Percentiles rank a stretch among this genome's conserved stretches.
These are phyloP conservation scores for Lineolata rhizophorae DNA, from an alignment of 495 filamentous ascomycete genomes.

Conservation along the genomic window DNA sequence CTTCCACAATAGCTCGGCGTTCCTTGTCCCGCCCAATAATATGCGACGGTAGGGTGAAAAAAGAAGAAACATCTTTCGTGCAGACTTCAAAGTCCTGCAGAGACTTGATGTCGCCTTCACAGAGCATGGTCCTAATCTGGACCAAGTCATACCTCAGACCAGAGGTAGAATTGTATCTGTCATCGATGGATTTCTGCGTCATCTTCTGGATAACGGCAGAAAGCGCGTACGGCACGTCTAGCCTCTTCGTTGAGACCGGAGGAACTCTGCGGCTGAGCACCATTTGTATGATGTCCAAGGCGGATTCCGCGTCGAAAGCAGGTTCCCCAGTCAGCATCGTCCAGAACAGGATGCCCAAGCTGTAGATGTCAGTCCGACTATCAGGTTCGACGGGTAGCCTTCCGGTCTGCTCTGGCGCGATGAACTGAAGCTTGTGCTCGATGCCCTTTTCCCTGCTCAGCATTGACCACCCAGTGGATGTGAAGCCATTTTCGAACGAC, in stretches of 20 bases:
- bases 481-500: constrained; percentile 73
- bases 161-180: constrained; percentile 66
- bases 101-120: constrained; percentile 46
- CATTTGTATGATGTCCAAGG: constrained; percentile 72
- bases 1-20: constrained; percentile 38
- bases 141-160: constrained; percentile 59
- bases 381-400: constrained; percentile 77
- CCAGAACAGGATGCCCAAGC: constrained; percentile 71
- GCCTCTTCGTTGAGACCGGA: constrained; percentile 45
- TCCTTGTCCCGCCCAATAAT: constrained; percentile 64
- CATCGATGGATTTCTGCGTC: constrained; percentile 63
- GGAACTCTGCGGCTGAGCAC: constrained; percentile 58
- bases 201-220: constrained; percentile 70
- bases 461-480: constrained; percentile 62
- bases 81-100: constrained; percentile 50
- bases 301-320: constrained; percentile 53
- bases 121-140: constrained; percentile 44
- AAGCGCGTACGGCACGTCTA: constrained; percentile 62
- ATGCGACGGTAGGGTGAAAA: constrained; percentile 57
- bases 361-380: constrained; percentile 76
- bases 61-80: constrained; percentile 60
- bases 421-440: constrained; percentile 66
- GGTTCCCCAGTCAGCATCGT: constrained; percentile 56
- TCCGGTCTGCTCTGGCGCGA: constrained; percentile 81
- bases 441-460: constrained; percentile 59